phyloP scores from a whole-genome alignment of 345 rosid species.

The Draba incana region DNA sequence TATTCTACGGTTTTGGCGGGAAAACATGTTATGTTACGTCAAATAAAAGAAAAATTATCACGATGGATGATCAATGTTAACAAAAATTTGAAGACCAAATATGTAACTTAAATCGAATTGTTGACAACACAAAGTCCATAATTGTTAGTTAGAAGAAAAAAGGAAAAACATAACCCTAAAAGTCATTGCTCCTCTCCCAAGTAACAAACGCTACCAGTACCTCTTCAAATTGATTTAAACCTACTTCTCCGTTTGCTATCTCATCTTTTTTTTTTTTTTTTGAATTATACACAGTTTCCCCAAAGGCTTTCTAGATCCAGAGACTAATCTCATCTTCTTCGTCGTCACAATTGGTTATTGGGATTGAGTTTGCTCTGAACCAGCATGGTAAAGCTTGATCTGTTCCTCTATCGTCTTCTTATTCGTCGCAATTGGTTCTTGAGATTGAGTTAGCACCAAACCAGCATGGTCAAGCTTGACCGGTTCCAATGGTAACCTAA shows the following conservation, averaged over 20 bases:
- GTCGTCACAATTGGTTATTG: neutral
- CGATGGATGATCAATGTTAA: too few species aligned
- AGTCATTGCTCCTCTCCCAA: neutral
- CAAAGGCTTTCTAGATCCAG: too few species aligned
- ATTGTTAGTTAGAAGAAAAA: neutral
- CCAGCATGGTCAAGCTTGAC: slow-evolving; percentile 2
- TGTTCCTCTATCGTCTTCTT: slow-evolving; percentile 11
- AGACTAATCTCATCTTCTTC: too few species aligned
- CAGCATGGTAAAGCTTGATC: neutral
- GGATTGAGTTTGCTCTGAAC: slow-evolving; percentile 9
- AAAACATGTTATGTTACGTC: too few species aligned
- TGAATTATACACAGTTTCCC: too few species aligned
- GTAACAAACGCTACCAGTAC: neutral
- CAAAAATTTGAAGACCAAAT: neutral
- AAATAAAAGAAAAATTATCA: too few species aligned
- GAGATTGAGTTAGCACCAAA: neutral
- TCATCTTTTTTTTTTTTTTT: too few species aligned
- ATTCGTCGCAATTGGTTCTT: neutral
- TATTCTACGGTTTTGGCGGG: too few species aligned
- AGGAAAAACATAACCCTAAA: neutral
- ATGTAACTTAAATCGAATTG: neutral
- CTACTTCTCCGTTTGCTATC: neutral
- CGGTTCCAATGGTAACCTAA: slow-evolving; percentile 18
- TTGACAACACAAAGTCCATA: neutral
- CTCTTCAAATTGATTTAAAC: neutral